Conservation (phyloP, 805 yeast genomes). For the Ogataea chonburiensis region DNA sequence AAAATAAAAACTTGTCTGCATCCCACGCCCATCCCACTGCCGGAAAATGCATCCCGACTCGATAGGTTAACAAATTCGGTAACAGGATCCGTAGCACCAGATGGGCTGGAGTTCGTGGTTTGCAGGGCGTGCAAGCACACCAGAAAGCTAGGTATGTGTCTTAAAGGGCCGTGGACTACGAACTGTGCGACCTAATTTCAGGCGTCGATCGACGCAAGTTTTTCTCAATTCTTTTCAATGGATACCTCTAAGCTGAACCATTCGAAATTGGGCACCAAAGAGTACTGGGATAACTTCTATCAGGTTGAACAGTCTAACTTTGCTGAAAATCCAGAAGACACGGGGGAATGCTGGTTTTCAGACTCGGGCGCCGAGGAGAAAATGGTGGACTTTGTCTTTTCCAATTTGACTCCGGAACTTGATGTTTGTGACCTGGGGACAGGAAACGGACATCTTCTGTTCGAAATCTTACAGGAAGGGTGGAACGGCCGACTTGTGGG, state of each 20-base stretch:
- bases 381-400: conserved; percentile 69
- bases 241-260: conserved; percentile 50
- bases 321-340: conserved; percentile 69
- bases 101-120: too few relatives aligned
- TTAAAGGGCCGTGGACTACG: too few relatives aligned
- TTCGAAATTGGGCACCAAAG: conserved; percentile 82
- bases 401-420: conserved; percentile 39
- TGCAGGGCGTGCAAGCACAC: too few relatives aligned
- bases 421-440: conserved; percentile 83
- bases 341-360: conserved; percentile 96
- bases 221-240: conserved; percentile 7
- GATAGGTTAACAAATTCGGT: too few relatives aligned
- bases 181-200: too few relatives aligned
- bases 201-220: conserved; percentile 11
- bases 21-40: conserved; percentile 11
- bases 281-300: conserved; percentile 92
- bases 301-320: conserved; percentile 70
- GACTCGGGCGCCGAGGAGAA: conserved; percentile 91
- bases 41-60: neutral
- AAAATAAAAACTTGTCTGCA: neutral
- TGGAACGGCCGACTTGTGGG: conserved; percentile 63
- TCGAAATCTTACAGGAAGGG: conserved; percentile 65
- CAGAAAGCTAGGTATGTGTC: too few relatives aligned
- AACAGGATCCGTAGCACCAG: too few relatives aligned
- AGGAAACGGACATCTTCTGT: conserved; percentile 90